Evolutionary conservation across 345 rosid genomes (phyloP).

Genomic region (Linum tenue): DNA sequence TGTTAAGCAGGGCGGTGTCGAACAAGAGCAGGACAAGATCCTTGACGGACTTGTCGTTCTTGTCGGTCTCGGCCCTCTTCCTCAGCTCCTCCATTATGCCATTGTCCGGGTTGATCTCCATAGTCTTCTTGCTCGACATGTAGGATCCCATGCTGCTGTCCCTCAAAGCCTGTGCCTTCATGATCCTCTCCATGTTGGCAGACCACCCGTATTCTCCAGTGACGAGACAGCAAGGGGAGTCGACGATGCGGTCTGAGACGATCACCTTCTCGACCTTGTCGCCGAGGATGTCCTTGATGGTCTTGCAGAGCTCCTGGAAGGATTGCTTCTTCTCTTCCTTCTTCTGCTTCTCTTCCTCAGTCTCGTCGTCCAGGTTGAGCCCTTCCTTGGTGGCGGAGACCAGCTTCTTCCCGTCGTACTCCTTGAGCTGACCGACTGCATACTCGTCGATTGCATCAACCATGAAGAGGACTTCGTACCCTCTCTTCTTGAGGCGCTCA

Average conservation of each 20-base stretch:
- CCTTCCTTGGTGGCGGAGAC: conserved; percentile 92
- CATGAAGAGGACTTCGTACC: conserved; percentile 73
- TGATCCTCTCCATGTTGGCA: conserved; percentile 88
- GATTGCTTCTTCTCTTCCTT: conserved; percentile 52
- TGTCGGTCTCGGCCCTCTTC: conserved; percentile 72
- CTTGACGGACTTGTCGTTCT: conserved; percentile 86
- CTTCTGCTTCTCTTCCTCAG: conserved; percentile 72
- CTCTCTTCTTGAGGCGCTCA: conserved; percentile 84
- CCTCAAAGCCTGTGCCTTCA: conserved; percentile 83
- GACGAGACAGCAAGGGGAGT: conserved; percentile 83
- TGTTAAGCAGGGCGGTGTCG: conserved; percentile 73
- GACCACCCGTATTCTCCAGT: conserved; percentile 86
- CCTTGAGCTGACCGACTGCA: conserved; percentile 77
- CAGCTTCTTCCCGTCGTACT: conserved; percentile 76
- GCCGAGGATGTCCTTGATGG: conserved; percentile 69
- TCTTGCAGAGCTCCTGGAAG: conserved; percentile 85
- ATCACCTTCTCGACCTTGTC: conserved; percentile 78
- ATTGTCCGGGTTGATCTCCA: conserved; percentile 83
- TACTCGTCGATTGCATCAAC: conserved; percentile 89
- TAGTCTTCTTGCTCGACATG: conserved; percentile 83
- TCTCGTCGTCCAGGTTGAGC: conserved; percentile 58
- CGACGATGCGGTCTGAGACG: conserved; percentile 77
- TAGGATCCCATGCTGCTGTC: conserved; percentile 84
- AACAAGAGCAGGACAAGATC: conserved; percentile 68
- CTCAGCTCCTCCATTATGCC: conserved; percentile 84